A percentile compares a stretch with the other conserved stretches of the same genome.
phyloP scores from a whole-genome alignment of 768 basidiomycete genomes.

The Naganishia randhawae region DNA sequence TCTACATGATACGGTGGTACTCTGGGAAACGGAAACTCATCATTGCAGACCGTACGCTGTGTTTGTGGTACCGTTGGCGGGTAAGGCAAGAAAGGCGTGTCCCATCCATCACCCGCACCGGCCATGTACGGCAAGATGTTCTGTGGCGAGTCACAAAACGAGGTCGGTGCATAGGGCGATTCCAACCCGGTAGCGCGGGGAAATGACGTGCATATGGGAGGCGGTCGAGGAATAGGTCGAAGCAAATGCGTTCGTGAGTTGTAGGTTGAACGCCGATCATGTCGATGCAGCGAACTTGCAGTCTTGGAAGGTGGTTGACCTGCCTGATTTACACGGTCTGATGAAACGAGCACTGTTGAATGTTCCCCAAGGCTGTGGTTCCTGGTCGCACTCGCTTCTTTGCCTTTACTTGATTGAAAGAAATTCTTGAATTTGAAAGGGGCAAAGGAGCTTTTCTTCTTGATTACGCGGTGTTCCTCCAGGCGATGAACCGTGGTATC shows the following conservation, averaged over 20 bases:
- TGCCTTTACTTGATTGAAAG: slow-evolving; percentile 5
- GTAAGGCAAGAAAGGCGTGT: slow-evolving; percentile 19
- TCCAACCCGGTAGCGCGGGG: neutral
- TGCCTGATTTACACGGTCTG: neutral
- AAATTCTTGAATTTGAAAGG: slow-evolving; percentile 21
- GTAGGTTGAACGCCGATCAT: neutral
- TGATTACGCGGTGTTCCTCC: neutral
- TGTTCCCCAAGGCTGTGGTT: neutral
- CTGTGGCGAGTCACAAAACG: neutral
- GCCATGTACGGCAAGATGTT: slow-evolving; percentile 21
- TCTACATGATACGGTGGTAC: neutral
- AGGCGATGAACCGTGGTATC: neutral
- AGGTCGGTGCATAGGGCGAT: neutral
- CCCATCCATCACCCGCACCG: slow-evolving; percentile 26
- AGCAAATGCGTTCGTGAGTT: neutral
- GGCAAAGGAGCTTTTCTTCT: slow-evolving; percentile 13
- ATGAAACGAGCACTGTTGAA: neutral
- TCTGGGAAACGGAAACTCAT: slow-evolving; percentile 18
- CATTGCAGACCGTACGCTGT: neutral
- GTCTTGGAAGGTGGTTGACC: neutral
- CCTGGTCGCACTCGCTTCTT: neutral
- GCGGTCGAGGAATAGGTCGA: neutral
- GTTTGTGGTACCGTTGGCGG: neutral
- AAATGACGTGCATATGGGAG: neutral
- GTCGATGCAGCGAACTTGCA: neutral